A percentile compares a stretch with the other conserved stretches of the same genome.
phyloP scores from a whole-genome alignment of 352 stramenopile genomes.

The Hyaloperonospora brassicae region DNA sequence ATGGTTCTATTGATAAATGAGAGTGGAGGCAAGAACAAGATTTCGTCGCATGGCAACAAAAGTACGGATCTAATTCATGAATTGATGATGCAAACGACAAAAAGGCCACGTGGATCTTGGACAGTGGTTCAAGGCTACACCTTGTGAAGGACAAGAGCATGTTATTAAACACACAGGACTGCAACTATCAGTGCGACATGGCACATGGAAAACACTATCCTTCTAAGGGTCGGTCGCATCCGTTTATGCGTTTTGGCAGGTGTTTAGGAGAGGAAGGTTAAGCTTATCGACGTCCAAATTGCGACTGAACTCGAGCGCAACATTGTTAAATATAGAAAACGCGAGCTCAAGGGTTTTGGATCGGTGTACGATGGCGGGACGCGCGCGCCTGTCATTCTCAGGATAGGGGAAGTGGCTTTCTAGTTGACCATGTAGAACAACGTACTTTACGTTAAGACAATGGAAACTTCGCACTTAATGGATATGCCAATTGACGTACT shows the following conservation, averaged over 20 bases:
- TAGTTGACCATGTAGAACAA: too few species aligned
- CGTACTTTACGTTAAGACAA: too few species aligned
- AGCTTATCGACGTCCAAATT: background rate
- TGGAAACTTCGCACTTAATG: too few species aligned
- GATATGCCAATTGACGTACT: too few species aligned
- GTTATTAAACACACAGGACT: background rate
- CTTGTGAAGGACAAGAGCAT: constrained; percentile 2
- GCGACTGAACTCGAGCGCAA: background rate
- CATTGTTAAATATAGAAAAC: background rate
- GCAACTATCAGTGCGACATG: background rate
- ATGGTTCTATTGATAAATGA: too few species aligned
- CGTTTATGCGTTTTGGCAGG: background rate
- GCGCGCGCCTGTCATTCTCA: background rate
- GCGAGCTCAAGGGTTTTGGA: background rate
- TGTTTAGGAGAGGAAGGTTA: background rate
- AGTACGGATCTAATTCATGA: too few species aligned
- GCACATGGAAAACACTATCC: background rate
- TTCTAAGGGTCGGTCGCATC: background rate
- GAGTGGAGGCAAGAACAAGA: too few species aligned
- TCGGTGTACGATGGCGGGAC: background rate
- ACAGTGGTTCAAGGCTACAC: constrained; percentile 5
- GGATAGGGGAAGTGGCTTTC: too few species aligned
- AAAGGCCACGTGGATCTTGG: constrained; percentile 1
- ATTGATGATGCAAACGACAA: too few species aligned
- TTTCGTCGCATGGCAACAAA: too few species aligned